phyloP scores from a whole-genome alignment of 1,139 yeast species.

The Lodderomyces theae region DNA sequence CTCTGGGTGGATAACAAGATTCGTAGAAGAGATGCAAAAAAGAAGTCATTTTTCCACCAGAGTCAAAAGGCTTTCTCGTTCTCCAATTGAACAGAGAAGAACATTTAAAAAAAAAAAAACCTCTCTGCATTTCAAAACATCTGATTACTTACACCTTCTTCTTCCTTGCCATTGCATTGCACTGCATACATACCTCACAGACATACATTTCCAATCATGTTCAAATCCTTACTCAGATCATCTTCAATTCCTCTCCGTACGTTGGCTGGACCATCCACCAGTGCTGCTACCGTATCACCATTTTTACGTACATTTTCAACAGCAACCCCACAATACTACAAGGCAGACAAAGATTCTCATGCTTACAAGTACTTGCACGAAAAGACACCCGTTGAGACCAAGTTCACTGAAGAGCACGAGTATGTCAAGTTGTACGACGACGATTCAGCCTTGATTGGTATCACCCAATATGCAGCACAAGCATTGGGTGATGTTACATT shows the following conservation, averaged over 20 bases:
- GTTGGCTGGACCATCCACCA: slow-evolving; percentile 7
- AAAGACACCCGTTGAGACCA: slow-evolving; percentile 51
- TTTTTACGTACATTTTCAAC: slow-evolving; percentile 9
- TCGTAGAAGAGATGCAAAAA: too few relatives aligned
- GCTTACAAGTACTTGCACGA: slow-evolving; percentile 47
- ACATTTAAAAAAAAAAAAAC: too few relatives aligned
- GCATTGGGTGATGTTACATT: slow-evolving; percentile 98
- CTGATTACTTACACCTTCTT: not conserved
- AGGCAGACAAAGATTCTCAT: slow-evolving; percentile 49
- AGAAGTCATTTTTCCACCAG: not conserved
- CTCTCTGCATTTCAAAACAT: not conserved
- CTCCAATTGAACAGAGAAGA: too few relatives aligned
- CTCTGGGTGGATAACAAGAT: too few relatives aligned
- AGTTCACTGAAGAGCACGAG: slow-evolving; percentile 89
- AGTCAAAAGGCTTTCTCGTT: not conserved
- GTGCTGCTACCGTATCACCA: not conserved
- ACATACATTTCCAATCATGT: slow-evolving; percentile 11
- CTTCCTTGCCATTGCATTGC: not conserved
- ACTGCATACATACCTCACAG: not conserved
- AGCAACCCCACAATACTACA: slow-evolving; percentile 19
- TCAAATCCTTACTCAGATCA: slow-evolving; percentile 16
- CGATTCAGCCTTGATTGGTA: slow-evolving; percentile 82
- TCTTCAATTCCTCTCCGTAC: slow-evolving; percentile 5
- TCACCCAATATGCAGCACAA: slow-evolving; percentile 92
- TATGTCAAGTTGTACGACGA: slow-evolving; percentile 89